A percentile compares a stretch with the other conserved stretches of the same genome.
These are phyloP conservation scores for Helotiales sp. DNA, from an alignment of 2,329 filamentous ascomycete genomes.

Conservation along the genomic window DNA sequence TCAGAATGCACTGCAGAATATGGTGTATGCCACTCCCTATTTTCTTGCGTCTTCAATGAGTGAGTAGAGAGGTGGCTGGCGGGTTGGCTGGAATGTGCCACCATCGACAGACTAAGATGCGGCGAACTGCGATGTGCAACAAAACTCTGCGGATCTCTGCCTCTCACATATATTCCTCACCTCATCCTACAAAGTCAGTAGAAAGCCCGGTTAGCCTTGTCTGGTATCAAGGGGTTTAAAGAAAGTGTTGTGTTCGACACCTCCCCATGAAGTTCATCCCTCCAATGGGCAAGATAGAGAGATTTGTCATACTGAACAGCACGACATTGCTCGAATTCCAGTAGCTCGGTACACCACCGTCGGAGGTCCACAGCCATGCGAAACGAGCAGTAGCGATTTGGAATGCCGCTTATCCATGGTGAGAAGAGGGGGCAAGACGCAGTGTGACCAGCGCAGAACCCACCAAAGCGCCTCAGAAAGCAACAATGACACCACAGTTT, in stretches of 20 bases:
- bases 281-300: background rate
- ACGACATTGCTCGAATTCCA: background rate
- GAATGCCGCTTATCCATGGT: background rate
- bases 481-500: background rate
- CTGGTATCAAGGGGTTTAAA: too few species aligned
- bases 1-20: too few species aligned
- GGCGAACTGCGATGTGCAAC: slow-evolving; percentile 4
- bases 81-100: background rate
- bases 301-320: background rate
- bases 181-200: background rate
- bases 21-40: too few species aligned
- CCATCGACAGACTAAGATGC: background rate
- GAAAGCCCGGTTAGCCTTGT: too few species aligned
- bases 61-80: background rate
- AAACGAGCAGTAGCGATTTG: background rate
- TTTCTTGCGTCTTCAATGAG: background rate
- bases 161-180: too few species aligned
- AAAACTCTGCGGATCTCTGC: background rate
- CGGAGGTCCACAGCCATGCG: too few species aligned
- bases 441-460: slow-evolving; percentile 7
- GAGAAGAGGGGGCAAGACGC: background rate
- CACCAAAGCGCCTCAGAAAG: background rate
- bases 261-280: background rate
- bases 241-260: too few species aligned
- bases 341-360: background rate